Base-by-base conservation (phyloP, 176 grass and related monocot species). In the Hordeum marinum region DNA sequence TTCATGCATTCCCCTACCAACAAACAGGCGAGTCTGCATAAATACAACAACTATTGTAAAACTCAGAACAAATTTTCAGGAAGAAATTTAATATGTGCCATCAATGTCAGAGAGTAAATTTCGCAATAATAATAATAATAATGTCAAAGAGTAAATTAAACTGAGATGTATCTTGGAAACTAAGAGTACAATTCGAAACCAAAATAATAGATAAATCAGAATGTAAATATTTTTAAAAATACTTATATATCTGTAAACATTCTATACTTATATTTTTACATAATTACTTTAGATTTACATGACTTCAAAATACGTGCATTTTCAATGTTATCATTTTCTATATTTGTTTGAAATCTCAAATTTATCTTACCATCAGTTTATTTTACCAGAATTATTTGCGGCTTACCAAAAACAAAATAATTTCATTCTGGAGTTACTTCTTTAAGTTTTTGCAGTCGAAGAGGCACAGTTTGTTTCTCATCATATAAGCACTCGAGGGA, bases 1-100 rank as follows among this genome's bases (percentile, higher is more conserved):
- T 90, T 98, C 95, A 79, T 98, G 95, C 95, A 98, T 98, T 69
- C 95, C 95, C 74, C 95, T 95, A 71, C 95, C 95, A 84, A 98
- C 85, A 85, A 91, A 98, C 35, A 98, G 87, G 11, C 89, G 89
- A 85, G 95, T 85, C 95, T 98, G 89, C 82, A 91, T 9, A 35
- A 59, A 90, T 34, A 77, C 31, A 55, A 24, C 43, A 79, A 32
- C 61, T 76, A 35, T 32, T 83, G 17, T 15, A 72, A 72, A 37
- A 35, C 6, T 64, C 63, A 4, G 78, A 42, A 24, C 64, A 5
- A 45, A 86, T 27, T 26, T 43, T 50, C 23, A 54, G 24, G 11
- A 21, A 21, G 83, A 21, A 64, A 72, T 23, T 39, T 23, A 31
- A 31, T 42, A 72, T 43, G 24, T 73, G 25, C 55, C 40, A 88